Evolutionary conservation across 805 yeast species (phyloP).

Genomic region (Ogataea henricii): DNA sequence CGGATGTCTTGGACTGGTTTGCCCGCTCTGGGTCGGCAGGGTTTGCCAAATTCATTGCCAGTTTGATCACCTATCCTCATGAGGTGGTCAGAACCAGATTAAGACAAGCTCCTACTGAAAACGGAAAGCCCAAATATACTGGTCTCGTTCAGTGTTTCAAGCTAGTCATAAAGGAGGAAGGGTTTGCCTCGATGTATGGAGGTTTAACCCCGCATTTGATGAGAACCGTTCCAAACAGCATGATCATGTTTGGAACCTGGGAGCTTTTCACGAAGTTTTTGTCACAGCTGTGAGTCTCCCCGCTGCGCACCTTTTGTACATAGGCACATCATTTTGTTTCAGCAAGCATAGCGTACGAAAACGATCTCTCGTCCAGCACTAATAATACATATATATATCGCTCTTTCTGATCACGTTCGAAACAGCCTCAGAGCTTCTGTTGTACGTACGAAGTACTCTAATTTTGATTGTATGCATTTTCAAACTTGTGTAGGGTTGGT

Average conservation of each 20-base stretch:
- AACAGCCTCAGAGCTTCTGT: no score
- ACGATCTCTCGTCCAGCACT: neutral
- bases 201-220: conserved; percentile 96
- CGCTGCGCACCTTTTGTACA: conserved; percentile 8
- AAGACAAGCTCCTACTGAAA: conserved; percentile 85
- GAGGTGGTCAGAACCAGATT: conserved; percentile 95
- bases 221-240: conserved; percentile 96
- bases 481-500: no score
- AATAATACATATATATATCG: neutral
- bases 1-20: conserved; percentile 81
- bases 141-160: conserved; percentile 88
- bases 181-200: conserved; percentile 90
- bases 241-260: conserved; percentile 99
- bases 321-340: neutral
- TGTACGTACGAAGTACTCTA: no score
- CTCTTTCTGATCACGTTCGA: neutral
- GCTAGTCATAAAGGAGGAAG: conserved; percentile 88
- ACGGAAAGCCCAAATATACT: conserved; percentile 83
- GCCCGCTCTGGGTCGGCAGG: conserved; percentile 98
- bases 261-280: conserved; percentile 72
- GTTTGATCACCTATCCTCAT: conserved; percentile 92
- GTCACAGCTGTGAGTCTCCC: conserved; percentile 33
- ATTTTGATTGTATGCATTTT: no score
- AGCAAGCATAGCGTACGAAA: neutral
- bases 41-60: conserved; percentile 90